phyloP scores from a whole-genome alignment of 371 early-diverging fungal genomes.

The Fennellomyces sp. region DNA sequence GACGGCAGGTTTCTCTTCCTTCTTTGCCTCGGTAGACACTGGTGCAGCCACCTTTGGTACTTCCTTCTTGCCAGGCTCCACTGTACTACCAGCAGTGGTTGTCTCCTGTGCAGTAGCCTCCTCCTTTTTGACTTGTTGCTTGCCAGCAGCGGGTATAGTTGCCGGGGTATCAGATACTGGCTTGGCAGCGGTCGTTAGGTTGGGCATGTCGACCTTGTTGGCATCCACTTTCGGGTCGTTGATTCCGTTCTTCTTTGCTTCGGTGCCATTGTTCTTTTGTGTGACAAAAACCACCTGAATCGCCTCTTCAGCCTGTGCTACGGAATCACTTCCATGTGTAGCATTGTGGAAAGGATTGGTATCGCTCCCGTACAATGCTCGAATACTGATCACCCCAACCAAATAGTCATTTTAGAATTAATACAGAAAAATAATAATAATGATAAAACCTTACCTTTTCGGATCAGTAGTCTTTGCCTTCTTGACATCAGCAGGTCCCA shows the following conservation, averaged over 20 bases:
- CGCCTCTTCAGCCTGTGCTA: constrained; percentile 69
- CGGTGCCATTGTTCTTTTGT: constrained; percentile 5
- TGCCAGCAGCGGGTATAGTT: not conserved
- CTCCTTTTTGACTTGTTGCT: not conserved
- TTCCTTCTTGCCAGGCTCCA: not conserved
- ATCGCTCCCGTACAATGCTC: constrained; percentile 68
- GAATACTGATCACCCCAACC: constrained; percentile 37
- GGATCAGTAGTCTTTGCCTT: constrained; percentile 66
- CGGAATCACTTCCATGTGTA: constrained; percentile 74
- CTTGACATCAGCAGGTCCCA: constrained; percentile 75
- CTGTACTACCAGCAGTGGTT: not conserved
- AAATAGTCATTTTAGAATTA: not conserved
- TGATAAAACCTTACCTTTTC: constrained; percentile 39
- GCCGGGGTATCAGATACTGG: not conserved
- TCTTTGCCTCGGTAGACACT: not conserved
- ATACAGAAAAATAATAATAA: no score
- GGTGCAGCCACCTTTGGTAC: not conserved
- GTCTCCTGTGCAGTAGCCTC: no score
- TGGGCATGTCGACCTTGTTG: not conserved
- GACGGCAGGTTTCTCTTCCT: not conserved
- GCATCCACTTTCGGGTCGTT: not conserved
- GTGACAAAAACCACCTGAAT: constrained; percentile 61
- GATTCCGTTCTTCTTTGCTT: not conserved
- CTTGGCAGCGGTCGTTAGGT: not conserved
- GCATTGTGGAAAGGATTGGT: constrained; percentile 60